Evolutionary conservation across 2,329 filamentous ascomycete genomes (phyloP).

Genomic region (Penicillium expansum): DNA sequence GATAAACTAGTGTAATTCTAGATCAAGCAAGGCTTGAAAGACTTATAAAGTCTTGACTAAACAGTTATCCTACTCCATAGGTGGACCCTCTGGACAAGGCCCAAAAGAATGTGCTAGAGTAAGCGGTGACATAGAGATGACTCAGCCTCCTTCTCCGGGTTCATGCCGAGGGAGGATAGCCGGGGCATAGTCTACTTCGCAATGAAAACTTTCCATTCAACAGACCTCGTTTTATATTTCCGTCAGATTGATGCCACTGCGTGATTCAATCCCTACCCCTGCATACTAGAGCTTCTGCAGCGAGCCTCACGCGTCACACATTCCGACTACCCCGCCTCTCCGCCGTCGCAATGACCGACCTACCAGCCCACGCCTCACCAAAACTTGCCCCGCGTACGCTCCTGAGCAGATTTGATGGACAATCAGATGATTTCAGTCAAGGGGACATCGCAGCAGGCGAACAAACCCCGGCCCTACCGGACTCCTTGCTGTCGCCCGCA

Average conservation of each 20-base stretch:
- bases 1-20: background rate
- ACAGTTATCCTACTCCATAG: background rate
- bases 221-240: conserved; percentile 15
- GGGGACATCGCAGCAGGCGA: conserved; percentile 26
- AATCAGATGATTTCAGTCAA: conserved; percentile 21
- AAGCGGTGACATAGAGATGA: conserved; percentile 25
- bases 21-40: background rate
- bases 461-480: conserved; percentile 49
- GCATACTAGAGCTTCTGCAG: conserved; percentile 1
- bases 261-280: background rate
- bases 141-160: conserved; percentile 19
- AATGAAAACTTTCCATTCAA: conserved; percentile 2
- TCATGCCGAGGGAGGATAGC: conserved; percentile 20
- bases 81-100: background rate
- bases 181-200: conserved; percentile 7
- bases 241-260: background rate
- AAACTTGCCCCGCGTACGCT: conserved; percentile 44
- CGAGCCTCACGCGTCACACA: background rate
- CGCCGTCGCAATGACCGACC: conserved; percentile 48
- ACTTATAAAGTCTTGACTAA: background rate
- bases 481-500: conserved; percentile 54
- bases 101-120: conserved; percentile 24
- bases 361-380: conserved; percentile 56
- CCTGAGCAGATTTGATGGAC: conserved; percentile 14
- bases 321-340: conserved; percentile 11